phyloP scores from a whole-genome alignment of 371 early-diverging fungal genomes.

The Encephalitozoon intestinalis region DNA sequence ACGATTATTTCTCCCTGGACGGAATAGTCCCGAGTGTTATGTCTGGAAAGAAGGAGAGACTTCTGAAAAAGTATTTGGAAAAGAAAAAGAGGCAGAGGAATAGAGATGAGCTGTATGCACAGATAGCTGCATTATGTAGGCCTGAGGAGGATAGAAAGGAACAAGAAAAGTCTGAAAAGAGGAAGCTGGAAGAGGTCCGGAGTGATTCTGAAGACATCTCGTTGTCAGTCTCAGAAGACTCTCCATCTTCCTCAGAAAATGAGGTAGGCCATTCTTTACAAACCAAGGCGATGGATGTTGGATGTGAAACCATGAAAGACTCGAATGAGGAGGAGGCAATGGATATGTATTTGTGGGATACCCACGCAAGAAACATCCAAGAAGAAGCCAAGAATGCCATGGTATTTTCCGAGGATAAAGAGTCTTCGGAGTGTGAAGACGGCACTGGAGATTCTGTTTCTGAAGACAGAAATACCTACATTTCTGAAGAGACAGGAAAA shows the following conservation, averaged over 20 bases:
- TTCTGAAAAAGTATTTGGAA: conserved; percentile 54
- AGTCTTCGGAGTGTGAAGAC: background rate
- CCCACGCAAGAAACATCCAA: background rate
- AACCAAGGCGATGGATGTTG: background rate
- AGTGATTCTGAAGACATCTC: background rate
- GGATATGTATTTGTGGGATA: background rate
- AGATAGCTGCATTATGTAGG: conserved; percentile 36
- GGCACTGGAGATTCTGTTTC: background rate
- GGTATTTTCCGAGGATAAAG: background rate
- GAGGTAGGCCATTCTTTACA: background rate
- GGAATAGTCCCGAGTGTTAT: conserved; percentile 13
- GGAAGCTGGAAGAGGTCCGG: background rate
- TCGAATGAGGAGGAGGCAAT: background rate
- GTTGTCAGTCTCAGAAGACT: background rate
- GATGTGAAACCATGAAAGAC: background rate
- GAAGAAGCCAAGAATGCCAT: background rate
- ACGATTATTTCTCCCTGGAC: background rate
- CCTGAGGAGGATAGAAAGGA: background rate
- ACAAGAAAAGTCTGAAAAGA: background rate
- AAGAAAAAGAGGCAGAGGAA: conserved; percentile 51
- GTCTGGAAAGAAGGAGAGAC: conserved; percentile 45
- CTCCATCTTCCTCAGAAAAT: background rate
- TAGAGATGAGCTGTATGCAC: conserved; percentile 49
- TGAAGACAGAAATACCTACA: background rate
- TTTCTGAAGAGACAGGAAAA: background rate